These are phyloP conservation scores for Exophiala dermatitidis DNA, from an alignment of 2,329 filamentous ascomycete species.

Conservation along the genomic window DNA sequence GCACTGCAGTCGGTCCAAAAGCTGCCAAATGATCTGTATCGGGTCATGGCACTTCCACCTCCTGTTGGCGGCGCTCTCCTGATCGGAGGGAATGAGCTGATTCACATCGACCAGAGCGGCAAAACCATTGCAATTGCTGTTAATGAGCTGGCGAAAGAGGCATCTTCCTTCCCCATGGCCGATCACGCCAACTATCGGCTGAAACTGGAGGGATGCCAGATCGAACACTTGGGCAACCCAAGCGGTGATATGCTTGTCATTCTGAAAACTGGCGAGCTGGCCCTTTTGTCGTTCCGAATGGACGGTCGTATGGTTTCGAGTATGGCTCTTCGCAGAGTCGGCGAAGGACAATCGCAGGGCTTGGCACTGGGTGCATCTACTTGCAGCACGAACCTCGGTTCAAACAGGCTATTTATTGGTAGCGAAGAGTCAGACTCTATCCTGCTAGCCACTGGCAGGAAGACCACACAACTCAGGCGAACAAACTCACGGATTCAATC, in stretches of 20 bases:
- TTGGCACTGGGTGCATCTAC: slow-evolving; percentile 58
- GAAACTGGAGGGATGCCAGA: slow-evolving; percentile 69
- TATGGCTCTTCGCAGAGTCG: slow-evolving; percentile 62
- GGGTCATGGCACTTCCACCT: slow-evolving; percentile 71
- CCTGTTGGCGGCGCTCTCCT: slow-evolving; percentile 85
- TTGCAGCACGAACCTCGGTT: slow-evolving; percentile 61
- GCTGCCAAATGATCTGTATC: slow-evolving; percentile 79
- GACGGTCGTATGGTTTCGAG: slow-evolving; percentile 89
- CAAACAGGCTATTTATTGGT: slow-evolving; percentile 70
- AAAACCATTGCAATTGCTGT: slow-evolving; percentile 89
- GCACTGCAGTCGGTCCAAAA: slow-evolving; percentile 79
- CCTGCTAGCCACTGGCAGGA: slow-evolving; percentile 70
- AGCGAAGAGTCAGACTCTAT: slow-evolving; percentile 77
- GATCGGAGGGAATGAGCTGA: slow-evolving; percentile 79
- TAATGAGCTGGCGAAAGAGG: slow-evolving; percentile 78
- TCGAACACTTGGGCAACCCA: slow-evolving; percentile 69
- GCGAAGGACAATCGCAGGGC: slow-evolving; percentile 55
- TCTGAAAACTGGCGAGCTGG: slow-evolving; percentile 65
- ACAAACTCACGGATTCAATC: slow-evolving; percentile 16
- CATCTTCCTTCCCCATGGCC: slow-evolving; percentile 73
- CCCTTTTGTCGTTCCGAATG: slow-evolving; percentile 71
- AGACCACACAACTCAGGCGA: slow-evolving; percentile 40
- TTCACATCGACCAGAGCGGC: slow-evolving; percentile 92
- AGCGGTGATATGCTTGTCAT: slow-evolving; percentile 79
- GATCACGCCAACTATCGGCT: slow-evolving; percentile 79